Base-by-base conservation (phyloP, 2,329 filamentous ascomycete species). In the Dryadomyces quercus-mongolicae region DNA sequence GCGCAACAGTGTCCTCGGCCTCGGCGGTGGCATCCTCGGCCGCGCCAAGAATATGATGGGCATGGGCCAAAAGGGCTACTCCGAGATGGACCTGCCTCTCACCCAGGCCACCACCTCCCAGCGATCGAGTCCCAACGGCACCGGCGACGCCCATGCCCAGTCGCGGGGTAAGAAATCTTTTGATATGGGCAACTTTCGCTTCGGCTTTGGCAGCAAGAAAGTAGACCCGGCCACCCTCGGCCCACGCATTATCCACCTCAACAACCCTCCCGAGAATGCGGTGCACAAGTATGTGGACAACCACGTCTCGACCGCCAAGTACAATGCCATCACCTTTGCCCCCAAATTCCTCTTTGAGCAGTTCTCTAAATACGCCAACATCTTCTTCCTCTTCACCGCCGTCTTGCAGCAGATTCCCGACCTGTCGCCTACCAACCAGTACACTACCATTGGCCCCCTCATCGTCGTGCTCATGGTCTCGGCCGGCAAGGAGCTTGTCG, bases 381-480 rank as follows among this genome's bases (percentile, higher is more conserved):
- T 98, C 65, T 98, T 98, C 76, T 98, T 98, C 86, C 80, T 98
- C 67, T 97, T 98, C 70, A 98, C 93, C 42, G 91, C 93, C 16
- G 84, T 82, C 44, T 74, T 98, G 48, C 93, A 98, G 73, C 93
- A 98, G 68, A 95, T 98, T 58, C 93, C 93, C 21, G 85, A 86
- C 60, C 85, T 98, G 58, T 95, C 91, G 38, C 93, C 94, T 8
- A 98, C 93, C 10, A 97, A 96, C 71, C 81, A 78, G 69, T 98
- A 91, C 66, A 98, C 93, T 6, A 98, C 94, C 42, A 96, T 98
- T 66, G 92, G 87, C 6, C 93, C 93, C n/a, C 78, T 98, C 56
- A 76, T 85, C 53, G 82, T 97, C 57, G 93, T 98, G 62, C 74
- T 98, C 60, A 66, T 93, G 62, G 91, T 98, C n/a, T 98, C 93